Evolutionary conservation across 2,329 filamentous ascomycete genomes (phyloP).

Genomic region (Colletotrichum paranaense): DNA sequence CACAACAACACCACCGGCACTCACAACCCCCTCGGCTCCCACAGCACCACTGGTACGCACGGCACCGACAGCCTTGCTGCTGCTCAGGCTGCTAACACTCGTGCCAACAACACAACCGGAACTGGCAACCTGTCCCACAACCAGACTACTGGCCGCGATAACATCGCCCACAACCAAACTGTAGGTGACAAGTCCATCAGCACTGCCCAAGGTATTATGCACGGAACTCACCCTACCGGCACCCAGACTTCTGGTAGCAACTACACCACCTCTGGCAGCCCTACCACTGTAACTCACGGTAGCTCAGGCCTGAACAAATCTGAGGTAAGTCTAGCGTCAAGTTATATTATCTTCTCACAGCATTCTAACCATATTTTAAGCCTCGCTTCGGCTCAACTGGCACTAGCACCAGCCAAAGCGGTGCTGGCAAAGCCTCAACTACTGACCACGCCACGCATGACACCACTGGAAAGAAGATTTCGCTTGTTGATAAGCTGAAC

Average conservation of each 20-base stretch:
- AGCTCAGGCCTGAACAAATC: background rate
- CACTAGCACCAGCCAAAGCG: background rate
- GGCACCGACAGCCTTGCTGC: background rate
- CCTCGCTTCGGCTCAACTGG: background rate
- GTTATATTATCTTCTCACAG: no score
- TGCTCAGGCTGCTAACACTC: conserved; percentile 5
- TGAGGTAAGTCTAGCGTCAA: background rate
- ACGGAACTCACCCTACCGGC: conserved; percentile 20
- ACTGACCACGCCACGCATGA: background rate
- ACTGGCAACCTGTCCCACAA: background rate
- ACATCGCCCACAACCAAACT: background rate
- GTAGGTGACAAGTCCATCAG: conserved; percentile 8
- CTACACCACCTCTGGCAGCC: background rate
- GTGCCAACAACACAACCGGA: background rate
- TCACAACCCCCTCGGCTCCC: background rate
- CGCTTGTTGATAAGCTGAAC: conserved; percentile 39
- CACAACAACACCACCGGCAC: background rate
- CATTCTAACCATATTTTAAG: background rate
- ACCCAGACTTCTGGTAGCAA: background rate
- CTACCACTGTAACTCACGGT: background rate
- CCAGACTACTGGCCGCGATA: background rate
- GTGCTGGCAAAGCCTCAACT: background rate
- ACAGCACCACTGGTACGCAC: background rate
- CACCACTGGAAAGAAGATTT: conserved; percentile 30
- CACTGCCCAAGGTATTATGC: conserved; percentile 15